A percentile compares a stretch with the other conserved stretches of the same genome.
These are phyloP conservation scores for Sporothrix pseudoabietina DNA, from an alignment of 2,329 filamentous ascomycete species.

Conservation along the genomic window DNA sequence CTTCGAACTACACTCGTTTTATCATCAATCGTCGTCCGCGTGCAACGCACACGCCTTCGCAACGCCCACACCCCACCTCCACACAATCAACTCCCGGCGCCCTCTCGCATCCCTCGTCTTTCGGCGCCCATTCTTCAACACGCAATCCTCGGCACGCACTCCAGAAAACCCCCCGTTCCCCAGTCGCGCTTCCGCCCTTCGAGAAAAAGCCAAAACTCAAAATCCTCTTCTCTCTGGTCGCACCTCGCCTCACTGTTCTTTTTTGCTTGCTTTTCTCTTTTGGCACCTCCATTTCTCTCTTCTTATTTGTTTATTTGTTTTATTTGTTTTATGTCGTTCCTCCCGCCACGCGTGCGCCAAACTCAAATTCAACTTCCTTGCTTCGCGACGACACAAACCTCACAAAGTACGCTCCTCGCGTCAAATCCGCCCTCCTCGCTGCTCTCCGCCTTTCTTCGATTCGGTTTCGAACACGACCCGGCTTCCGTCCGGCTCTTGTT, in stretches of 20 bases:
- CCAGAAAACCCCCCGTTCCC: not conserved
- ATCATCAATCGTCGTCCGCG: not conserved
- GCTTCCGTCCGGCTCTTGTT: not conserved
- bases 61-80: not conserved
- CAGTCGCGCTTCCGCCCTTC: not conserved
- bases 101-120: constrained; percentile 3
- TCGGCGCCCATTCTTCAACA: constrained; percentile 1
- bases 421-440: not conserved
- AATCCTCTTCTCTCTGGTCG: constrained; percentile 13
- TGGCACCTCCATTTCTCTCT: not conserved
- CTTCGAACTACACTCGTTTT: constrained; percentile 20
- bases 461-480: not conserved
- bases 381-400: not conserved
- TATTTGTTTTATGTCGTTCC: not conserved
- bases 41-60: not conserved
- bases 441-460: not conserved
- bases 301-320: not conserved
- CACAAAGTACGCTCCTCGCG: not conserved
- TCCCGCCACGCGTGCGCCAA: not conserved
- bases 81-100: not conserved
- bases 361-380: not conserved
- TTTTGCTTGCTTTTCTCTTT: not conserved
- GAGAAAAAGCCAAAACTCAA: not conserved
- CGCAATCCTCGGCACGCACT: not conserved
- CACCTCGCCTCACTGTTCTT: not conserved